Evolutionary conservation across 2,329 filamentous ascomycete genomes (phyloP), one percentile per base, ranked within the genome.

Genomic region (Xenoacremonium recifei): DNA sequence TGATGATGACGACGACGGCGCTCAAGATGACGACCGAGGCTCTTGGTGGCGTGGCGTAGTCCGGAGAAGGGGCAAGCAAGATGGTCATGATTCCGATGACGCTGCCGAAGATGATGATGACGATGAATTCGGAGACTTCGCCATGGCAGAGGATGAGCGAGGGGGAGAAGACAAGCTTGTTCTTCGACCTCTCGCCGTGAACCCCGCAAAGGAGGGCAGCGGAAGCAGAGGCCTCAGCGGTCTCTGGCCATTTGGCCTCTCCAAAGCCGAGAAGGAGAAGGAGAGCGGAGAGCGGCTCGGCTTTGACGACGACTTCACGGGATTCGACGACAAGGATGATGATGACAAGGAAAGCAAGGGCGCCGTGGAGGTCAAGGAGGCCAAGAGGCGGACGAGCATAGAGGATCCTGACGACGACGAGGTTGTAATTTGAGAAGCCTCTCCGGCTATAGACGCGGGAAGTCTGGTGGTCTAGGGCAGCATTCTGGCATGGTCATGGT

Each of bases 51-150:
- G 73, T 47, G 65, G 58, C 31, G 66, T 69, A 21, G 63, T 72
- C 6, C 45, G 55, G 37, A 55, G 54, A 15, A 53, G 52, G 34
- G 72, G 67, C 20, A 73, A 72, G 42, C 62, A 59, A 12, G 72
- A 69, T 33, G 69, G 69, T 23, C 68, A 67, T 3, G 71, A 73
- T 45, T 73, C 69, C 29, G 74, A 73, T 31, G 74, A 75, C 37
- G 74, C 72, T 20, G 72, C 73, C 23, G 77, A 75, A 12, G 73
- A 78, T 11, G 76, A 80, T 5, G 76, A 80, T 20, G 79, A 82
- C 30, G 80, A 85, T 48, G 82, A 84, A 54, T 79, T 86, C 65
- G 83, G 82, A 12, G 84, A 86, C 44, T 85, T 85, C 52, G 81
- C 80, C 49, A 80, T 85, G 67, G 77, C 81, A 10, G 80, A 83